Percentiles rank a stretch among this genome's conserved stretches.
Conservation (phyloP, 768 basidiomycete species). For the Lepiota brunneoincarnata region DNA sequence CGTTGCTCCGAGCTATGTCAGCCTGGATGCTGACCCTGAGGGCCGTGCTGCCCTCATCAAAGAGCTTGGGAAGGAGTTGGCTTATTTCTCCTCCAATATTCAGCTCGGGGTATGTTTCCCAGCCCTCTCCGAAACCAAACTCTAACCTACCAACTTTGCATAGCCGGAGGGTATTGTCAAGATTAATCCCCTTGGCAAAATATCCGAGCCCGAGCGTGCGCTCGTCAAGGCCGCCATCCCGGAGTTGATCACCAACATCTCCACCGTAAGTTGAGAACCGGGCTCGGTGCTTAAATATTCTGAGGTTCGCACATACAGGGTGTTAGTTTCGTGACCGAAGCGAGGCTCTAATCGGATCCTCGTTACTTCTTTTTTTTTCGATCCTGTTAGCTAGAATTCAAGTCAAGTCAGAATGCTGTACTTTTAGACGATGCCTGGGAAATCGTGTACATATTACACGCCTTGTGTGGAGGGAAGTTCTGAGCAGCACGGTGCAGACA, state of each 20-base stretch:
- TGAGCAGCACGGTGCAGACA: not conserved
- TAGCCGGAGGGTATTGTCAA: conserved; percentile 80
- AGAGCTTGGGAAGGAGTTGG: conserved; percentile 73
- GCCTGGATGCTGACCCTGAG: conserved; percentile 65
- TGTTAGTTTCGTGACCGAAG: conserved; percentile 33
- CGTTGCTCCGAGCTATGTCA: conserved; percentile 80
- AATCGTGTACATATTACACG: no score
- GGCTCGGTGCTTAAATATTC: not conserved
- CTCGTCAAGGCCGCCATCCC: conserved; percentile 80
- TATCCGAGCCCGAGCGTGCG: conserved; percentile 69
- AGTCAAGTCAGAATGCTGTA: not conserved
- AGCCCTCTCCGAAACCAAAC: conserved; percentile 2
- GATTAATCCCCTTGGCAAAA: conserved; percentile 76
- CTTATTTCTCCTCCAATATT: conserved; percentile 87
- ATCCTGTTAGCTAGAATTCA: not conserved
- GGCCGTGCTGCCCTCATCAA: conserved; percentile 74
- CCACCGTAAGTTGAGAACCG: conserved; percentile 44
- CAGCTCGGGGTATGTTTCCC: conserved; percentile 74
- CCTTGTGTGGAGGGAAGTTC: no score
- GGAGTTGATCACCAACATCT: conserved; percentile 73
- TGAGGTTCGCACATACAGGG: conserved; percentile 23
- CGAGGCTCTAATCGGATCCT: conserved; percentile 14
- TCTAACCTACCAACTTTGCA: conserved; percentile 1
- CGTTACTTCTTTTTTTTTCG: not conserved
- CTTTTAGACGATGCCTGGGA: not conserved